Evolutionary conservation across 192 early-diverging fungal species (phyloP), one percentile per base, ranked within the genome.

Genomic region (Coemansia sp.): DNA sequence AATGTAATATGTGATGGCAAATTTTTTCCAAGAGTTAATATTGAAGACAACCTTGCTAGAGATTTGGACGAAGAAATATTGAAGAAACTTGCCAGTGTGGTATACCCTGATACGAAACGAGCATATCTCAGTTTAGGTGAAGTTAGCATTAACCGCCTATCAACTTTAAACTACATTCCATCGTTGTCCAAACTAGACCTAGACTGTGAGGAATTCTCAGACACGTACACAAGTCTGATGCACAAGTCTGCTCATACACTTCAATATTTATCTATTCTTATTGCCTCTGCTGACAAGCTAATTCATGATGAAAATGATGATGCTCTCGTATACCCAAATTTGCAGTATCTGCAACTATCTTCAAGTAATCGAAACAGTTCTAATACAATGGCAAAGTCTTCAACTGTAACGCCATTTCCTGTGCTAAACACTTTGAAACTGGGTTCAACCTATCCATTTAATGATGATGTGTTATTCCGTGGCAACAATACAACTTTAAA

Each of bases 401-500:
- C 12, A 49, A 5, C 24, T 15, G 12, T 24, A 43, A 20, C 39
- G 3, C 66, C 53, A n/a, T 68, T 58, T 43, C 66, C 66, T 12
- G 33, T 12, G 15, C 34, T 68, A 34, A 22, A 20, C 12, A 3
- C 13, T 11, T 20, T 68, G 13, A 13, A 57, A 33, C 36, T 53
- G 3, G 16, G 20, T 5, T n/a, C 20, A 4, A 18, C 20, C 3
- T 67, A 67, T 20, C 65, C 65, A 27, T 67, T 67, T 24, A 53
- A 29, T 10, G 34, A 67, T 55, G 49, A 67, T 38, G 52, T 53
- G 33, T 34, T 67, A n/a, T 67, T 67, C 20, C 49, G 65, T 18
- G 65, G 65, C 11, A 67, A 67, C n/a, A 38, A n/a, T n/a, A 31
- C n/a, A 1, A 67, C 50, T 5, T 31, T 67, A 11, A 34, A 40